Percentiles rank a stretch among this genome's conserved stretches.
These are phyloP conservation scores for Cornus florida DNA, from an alignment of 148 eudicot species.

Conservation along the genomic window DNA sequence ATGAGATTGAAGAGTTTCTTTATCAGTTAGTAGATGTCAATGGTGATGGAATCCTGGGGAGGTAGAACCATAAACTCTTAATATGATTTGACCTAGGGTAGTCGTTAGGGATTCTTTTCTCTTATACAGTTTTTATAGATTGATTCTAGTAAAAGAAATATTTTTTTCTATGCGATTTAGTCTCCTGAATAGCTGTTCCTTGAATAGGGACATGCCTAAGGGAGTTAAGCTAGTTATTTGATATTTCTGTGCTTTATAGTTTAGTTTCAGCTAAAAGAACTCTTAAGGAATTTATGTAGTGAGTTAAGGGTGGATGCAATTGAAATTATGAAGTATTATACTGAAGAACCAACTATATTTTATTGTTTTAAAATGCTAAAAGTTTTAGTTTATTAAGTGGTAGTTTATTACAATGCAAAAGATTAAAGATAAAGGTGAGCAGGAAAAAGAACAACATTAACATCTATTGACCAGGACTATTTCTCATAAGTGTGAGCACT, in stretches of 20 bases:
- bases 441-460: background rate
- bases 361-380: background rate
- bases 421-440: background rate
- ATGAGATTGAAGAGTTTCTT: conserved; percentile 81
- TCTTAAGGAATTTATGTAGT: background rate
- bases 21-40: conserved; percentile 66
- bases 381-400: too few relatives aligned
- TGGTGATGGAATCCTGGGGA: conserved; percentile 62
- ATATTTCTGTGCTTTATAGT: conserved; percentile 5
- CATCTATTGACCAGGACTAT: background rate
- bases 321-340: background rate
- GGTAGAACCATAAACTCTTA: conserved; percentile 39
- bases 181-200: background rate
- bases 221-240: background rate
- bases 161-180: background rate
- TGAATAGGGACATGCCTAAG: background rate
- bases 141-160: background rate
- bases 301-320: background rate
- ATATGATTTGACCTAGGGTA: background rate
- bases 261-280: conserved; percentile 5
- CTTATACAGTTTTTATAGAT: background rate
- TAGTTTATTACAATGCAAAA: background rate
- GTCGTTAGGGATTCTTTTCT: background rate
- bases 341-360: background rate
- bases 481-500: background rate